Base-by-base conservation (phyloP, 805 yeast genomes). In the Wickerhamiella qilinensis region DNA sequence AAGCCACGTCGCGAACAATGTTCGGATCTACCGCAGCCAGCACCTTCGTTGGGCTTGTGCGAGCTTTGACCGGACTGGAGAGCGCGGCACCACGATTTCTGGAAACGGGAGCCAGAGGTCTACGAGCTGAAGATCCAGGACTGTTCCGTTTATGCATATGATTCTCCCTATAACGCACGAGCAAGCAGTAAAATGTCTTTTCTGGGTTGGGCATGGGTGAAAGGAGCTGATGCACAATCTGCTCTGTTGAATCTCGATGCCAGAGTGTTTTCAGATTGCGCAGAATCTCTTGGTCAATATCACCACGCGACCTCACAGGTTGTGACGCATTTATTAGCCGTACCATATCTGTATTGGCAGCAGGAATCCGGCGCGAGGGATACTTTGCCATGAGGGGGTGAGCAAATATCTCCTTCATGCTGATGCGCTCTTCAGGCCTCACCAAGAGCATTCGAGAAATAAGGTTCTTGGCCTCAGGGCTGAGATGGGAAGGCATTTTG, bases 321-420 rank as follows among this genome's bases (percentile, higher is more conserved):
- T 49, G 55, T 22, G 55, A 44, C 14, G 57, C 61, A 16, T 44
- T 46, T 33, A 38, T 35, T 30, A 37, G 24, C 22, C 34, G 39
- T 40, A 37, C 20, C 30, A 35, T 38, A 30, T 39, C 43, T 14
- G 33, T 41, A 42, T 36, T 47, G 43, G 44, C 49, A 33, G 39
- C 41, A 28, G 39, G 51, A 36, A 43, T 43, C 30, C 39, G 49
- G 7, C 49, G 44, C 28, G 46, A 33, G 7, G 62, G 59, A 50
- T 91, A 84, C 58, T 84, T 84, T 32, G 64, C 69, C 46, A 91
- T 60, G 33, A 91, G 62, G 2, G 96, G 95, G 60, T 91, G 98
- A 20, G 57, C 64, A 43, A 83, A 60, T 40, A 91, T 82, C 36
- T 75, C 81, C 41, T 70, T 71, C 43, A 93, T 81, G 30, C 75